Base-by-base conservation (phyloP, 257 asterid genomes). In the Fraxinus pennsylvanica region DNA sequence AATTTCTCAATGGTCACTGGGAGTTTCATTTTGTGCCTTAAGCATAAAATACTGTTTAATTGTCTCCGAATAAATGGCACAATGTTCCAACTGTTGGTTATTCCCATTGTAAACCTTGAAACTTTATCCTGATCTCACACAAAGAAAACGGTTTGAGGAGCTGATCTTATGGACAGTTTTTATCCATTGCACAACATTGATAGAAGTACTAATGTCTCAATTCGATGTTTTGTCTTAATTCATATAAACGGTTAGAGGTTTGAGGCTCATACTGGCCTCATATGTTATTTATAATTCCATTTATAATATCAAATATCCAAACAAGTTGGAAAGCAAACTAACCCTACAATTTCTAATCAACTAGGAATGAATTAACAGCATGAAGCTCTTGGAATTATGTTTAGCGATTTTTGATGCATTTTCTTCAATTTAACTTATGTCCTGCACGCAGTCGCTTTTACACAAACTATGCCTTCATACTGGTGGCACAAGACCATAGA, bases 11-110 rank as follows among this genome's bases (percentile, higher is more conserved):
- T 71, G 52, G 27, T 67, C 39, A 19, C 73, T 50, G 30, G 82
- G 78, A 65, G 43, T 36, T 59, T 36, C 36, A 71, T 79, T 59
- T 76, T 74, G 39, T 50, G 76, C 25, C 32, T 57, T 38, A 57
- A 29, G 52, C 67, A 71, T 29, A 9, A 22, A 66, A 57, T 70
- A 10, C 68, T 22, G 50, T 74, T 33, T 33, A 13, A 39, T 21
- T 63, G 67, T 5, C 25, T 74, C 27, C 25, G 67, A 61, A 65
- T 5, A 22, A 22, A 71, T 6, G 39, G 50, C 22, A 54, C 22
- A 63, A 15, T 71, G 63, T 19, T 13, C 52, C 25, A 30, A 81
- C 67, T 74, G 35, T 71, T 32, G 74, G 76, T n/a, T 6, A 45
- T 71, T 78, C 63, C 25, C 27, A 57, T n/a, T 6, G 35, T 63